Evolutionary conservation across 352 stramenopile genomes (phyloP), one percentile per base, ranked within the genome.

Genomic region (Phytophthora rubi): DNA sequence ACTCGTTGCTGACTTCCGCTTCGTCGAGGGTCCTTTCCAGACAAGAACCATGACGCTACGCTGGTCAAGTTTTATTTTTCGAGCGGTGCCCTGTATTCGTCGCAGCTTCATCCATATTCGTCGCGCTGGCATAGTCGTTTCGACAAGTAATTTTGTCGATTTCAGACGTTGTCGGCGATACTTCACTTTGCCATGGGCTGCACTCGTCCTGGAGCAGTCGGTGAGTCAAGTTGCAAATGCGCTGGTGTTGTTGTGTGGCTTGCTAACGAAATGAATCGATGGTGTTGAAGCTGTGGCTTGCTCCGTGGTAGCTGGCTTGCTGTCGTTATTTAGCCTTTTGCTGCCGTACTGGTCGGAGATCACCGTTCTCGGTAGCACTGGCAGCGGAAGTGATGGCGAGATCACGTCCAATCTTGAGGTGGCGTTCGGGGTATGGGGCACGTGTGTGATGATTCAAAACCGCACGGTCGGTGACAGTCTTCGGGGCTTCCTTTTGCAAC

Each of bases 271-370:
- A 30, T 2, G 7, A 26, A 18, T 9, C 10, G 28, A 9, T 18
- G 18, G 30, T n/a, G 37, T 51, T 54, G 12, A 44, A 91, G 83
- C 77, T 47, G 68, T 85, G 26, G 49, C 33, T 8, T 81, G 68
- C 30, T 79, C 77, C 2, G 12, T 84, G 44, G 10, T 71, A 23
- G 79, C 80, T 49, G 71, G 68, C 6, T 32, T 78, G 15, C 42
- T 88, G 37, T 79, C 75, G 2, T 56, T 77, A 21, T 56, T 81
- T 7, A 78, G 72, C 12, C 71, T 91, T 13, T 48, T 88, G 9
- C 53, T 91, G 26, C 83, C 83, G 6, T 91, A 85, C 58, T 91
- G 83, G 83, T 86, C 79, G 23, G 76, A 73, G 52, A 73, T 80
- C 30, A 68, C 55, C 9, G 53, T 82, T 32, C 39, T 74, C 12